These are phyloP conservation scores for Fomitopsis schrenkii DNA, from an alignment of 1,284 basidiomycete genomes.

Conservation along the genomic window DNA sequence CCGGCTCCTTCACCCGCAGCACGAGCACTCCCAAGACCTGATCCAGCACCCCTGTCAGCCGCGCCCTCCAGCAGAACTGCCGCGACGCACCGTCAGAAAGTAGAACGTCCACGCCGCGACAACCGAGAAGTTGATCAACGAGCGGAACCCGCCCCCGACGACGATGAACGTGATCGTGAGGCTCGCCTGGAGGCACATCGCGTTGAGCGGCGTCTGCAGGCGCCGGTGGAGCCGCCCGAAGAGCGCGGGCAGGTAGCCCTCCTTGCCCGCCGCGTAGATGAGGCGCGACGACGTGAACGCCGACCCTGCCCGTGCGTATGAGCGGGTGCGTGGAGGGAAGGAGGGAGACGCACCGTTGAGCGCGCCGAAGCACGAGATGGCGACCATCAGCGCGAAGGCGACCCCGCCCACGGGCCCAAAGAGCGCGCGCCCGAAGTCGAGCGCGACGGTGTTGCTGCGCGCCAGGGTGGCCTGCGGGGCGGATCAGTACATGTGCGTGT, in stretches of 20 bases:
- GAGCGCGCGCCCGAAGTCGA: constrained; percentile 88
- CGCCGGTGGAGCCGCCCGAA: constrained; percentile 75
- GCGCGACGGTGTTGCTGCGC: constrained; percentile 88
- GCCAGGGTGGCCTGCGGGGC: constrained; percentile 52
- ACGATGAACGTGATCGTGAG: constrained; percentile 77
- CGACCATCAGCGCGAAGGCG: constrained; percentile 87
- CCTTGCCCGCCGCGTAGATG: constrained; percentile 85
- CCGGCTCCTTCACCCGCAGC: constrained; percentile 87
- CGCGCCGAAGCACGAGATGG: constrained; percentile 92
- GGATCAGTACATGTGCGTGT: background rate
- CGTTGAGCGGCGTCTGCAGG: constrained; percentile 83
- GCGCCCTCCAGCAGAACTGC: background rate
- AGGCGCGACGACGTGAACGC: constrained; percentile 84
- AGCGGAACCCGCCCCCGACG: constrained; percentile 85
- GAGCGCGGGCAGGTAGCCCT: constrained; percentile 83
- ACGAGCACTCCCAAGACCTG: constrained; percentile 87
- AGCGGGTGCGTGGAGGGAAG: background rate
- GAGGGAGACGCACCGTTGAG: constrained; percentile 59
- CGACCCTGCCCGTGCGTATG: constrained; percentile 41
- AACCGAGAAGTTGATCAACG: constrained; percentile 85
- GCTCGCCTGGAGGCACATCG: constrained; percentile 73
- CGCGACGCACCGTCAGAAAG: constrained; percentile 69
- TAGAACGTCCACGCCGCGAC: constrained; percentile 91
- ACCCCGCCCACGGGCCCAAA: constrained; percentile 86
- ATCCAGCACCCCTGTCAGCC: background rate